Conservation (phyloP, 129 eudicot genomes). For the Lonicera japonica region DNA sequence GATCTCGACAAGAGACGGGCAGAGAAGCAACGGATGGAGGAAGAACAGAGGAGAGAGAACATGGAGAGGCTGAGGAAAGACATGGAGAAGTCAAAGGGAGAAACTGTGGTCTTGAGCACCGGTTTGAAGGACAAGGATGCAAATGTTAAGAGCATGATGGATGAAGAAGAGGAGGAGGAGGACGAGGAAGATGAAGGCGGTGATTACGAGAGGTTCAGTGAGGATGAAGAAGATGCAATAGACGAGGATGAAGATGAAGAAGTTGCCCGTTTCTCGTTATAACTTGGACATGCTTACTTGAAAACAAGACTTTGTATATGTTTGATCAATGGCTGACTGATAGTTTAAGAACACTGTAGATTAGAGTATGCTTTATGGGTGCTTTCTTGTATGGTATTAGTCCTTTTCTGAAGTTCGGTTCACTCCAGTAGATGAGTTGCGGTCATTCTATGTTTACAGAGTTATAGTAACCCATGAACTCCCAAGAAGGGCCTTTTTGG, state of each 20-base stretch:
- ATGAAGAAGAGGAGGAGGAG: no score
- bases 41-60: slow-evolving; percentile 70
- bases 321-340: background rate
- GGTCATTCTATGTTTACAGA: no score
- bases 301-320: slow-evolving; percentile 13
- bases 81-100: slow-evolving; percentile 79
- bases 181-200: slow-evolving; percentile 42
- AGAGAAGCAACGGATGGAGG: slow-evolving; percentile 77
- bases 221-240: slow-evolving; percentile 41
- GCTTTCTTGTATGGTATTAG: no score
- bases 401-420: no score
- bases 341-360: no score
- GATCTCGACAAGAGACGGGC: slow-evolving; percentile 73
- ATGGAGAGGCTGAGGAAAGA: slow-evolving; percentile 94
- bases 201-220: slow-evolving; percentile 28
- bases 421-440: no score
- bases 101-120: slow-evolving; percentile 72
- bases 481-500: no score
- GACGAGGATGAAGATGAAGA: slow-evolving; percentile 61
- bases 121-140: slow-evolving; percentile 60
- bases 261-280: slow-evolving; percentile 41
- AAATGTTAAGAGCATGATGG: slow-evolving; percentile 23
- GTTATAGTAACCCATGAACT: no score
- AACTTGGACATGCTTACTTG: background rate
- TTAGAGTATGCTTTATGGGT: no score